Conservation (phyloP, 768 basidiomycete genomes). For the Trametes villosa region DNA sequence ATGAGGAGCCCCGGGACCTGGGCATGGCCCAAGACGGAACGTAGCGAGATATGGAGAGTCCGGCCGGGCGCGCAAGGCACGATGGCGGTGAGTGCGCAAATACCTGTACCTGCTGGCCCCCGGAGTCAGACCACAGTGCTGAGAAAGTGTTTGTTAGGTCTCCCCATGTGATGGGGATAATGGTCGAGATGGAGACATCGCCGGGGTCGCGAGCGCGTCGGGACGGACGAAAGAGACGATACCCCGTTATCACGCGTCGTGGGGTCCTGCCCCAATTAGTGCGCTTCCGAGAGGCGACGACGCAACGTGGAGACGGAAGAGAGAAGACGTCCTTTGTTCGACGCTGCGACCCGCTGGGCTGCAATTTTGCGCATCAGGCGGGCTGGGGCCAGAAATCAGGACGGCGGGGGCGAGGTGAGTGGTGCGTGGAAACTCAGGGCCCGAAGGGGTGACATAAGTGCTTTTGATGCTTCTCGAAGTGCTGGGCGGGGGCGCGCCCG, state of each 20-base stretch:
- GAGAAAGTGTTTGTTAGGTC: background rate
- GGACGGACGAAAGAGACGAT: background rate
- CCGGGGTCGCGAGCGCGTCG: slow-evolving; percentile 5
- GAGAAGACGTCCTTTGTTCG: background rate
- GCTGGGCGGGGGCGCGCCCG: background rate
- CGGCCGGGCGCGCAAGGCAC: background rate
- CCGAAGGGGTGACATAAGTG: slow-evolving; percentile 20
- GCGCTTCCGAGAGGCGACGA: slow-evolving; percentile 7
- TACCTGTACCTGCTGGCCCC: no score
- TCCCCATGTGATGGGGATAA: background rate
- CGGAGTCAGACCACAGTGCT: no score
- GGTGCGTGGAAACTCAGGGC: slow-evolving; percentile 23
- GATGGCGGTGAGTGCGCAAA: no score
- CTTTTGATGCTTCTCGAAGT: slow-evolving; percentile 20
- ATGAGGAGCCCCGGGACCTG: background rate
- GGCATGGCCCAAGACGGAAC: slow-evolving; percentile 1
- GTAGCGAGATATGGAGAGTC: slow-evolving; percentile 5
- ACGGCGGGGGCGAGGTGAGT: slow-evolving; percentile 14
- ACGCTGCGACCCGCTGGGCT: slow-evolving; percentile 2
- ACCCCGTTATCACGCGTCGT: slow-evolving; percentile 12
- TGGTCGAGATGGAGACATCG: slow-evolving; percentile 12
- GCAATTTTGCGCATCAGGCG: slow-evolving; percentile 11
- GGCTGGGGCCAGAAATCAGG: background rate
- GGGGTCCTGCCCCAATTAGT: slow-evolving; percentile 5
- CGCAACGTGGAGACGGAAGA: slow-evolving; percentile 10